Evolutionary conservation across 2,329 filamentous ascomycete genomes (phyloP).

Genomic region (Monosporascus sp.): DNA sequence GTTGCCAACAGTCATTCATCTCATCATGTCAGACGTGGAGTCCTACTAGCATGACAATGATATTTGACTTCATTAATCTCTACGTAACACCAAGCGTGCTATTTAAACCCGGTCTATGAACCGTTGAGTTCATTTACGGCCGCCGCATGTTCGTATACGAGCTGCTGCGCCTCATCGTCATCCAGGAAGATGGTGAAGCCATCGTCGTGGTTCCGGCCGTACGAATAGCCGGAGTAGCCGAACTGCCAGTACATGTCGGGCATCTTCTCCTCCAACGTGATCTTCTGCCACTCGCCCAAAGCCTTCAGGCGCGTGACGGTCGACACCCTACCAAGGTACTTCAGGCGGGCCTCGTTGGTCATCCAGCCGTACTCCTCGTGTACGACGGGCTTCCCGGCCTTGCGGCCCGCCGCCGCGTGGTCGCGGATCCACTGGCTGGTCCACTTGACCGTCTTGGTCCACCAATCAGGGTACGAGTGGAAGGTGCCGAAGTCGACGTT

Average conservation of each 20-base stretch:
- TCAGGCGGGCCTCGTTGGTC: slow-evolving; percentile 41
- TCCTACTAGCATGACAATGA: too few relatives aligned
- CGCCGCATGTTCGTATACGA: slow-evolving; percentile 41
- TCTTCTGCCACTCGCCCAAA: slow-evolving; percentile 44
- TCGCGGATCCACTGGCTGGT: slow-evolving; percentile 50
- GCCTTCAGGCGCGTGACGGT: slow-evolving; percentile 40
- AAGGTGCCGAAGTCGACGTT: slow-evolving; percentile 51
- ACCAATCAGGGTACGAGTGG: slow-evolving; percentile 53
- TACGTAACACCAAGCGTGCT: too few relatives aligned
- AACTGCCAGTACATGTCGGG: slow-evolving; percentile 54
- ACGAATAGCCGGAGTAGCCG: slow-evolving; percentile 45
- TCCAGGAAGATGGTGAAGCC: slow-evolving; percentile 54
- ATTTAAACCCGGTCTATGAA: background rate
- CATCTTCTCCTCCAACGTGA: slow-evolving; percentile 41
- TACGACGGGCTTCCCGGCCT: slow-evolving; percentile 46
- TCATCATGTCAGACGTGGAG: too few relatives aligned
- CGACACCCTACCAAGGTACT: slow-evolving; percentile 37
- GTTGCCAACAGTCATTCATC: too few relatives aligned
- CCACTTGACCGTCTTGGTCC: slow-evolving; percentile 48
- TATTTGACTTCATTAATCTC: too few relatives aligned
- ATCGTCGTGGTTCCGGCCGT: slow-evolving; percentile 49
- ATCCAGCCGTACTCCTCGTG: slow-evolving; percentile 54
- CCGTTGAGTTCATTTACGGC: slow-evolving; percentile 31
- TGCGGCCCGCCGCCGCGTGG: slow-evolving; percentile 39
- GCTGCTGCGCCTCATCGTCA: slow-evolving; percentile 37